phyloP scores from a whole-genome alignment of 2,329 filamentous ascomycete genomes.

The Chaetomium sp. region DNA sequence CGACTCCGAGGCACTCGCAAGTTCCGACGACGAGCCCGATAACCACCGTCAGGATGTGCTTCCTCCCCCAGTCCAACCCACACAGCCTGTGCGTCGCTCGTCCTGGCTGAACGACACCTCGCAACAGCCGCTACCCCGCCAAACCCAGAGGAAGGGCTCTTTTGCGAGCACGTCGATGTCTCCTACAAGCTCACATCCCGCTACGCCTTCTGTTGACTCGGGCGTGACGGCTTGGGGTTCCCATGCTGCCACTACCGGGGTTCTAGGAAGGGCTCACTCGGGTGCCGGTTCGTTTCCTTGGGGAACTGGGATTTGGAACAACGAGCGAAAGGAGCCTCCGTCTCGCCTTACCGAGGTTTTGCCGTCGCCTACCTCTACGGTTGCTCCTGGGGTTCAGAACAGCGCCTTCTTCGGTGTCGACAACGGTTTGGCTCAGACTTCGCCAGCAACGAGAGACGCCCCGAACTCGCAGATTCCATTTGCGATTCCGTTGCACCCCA shows the following conservation, averaged over 20 bases:
- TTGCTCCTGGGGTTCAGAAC: constrained; percentile 38
- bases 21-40: constrained; percentile 87
- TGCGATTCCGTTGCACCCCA: constrained; percentile 80
- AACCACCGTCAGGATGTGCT: constrained; percentile 50
- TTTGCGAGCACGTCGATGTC: constrained; percentile 72
- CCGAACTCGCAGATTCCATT: constrained; percentile 69
- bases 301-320: constrained; percentile 79
- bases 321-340: constrained; percentile 69
- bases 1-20: constrained; percentile 88
- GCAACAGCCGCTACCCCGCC: constrained; percentile 46
- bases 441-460: constrained; percentile 46
- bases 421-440: constrained; percentile 40
- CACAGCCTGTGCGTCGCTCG: constrained; percentile 62
- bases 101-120: constrained; percentile 84
- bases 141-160: constrained; percentile 67
- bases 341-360: constrained; percentile 68
- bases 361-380: constrained; percentile 64
- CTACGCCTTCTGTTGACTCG: constrained; percentile 66
- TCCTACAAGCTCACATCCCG: constrained; percentile 72
- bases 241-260: constrained; percentile 42
- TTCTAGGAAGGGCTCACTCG: constrained; percentile 43
- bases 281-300: constrained; percentile 54
- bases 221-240: constrained; percentile 48
- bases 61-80: constrained; percentile 42
- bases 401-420: constrained; percentile 47